Evolutionary conservation across 2,329 filamentous ascomycete genomes (phyloP).

Genomic region (Fusarium tjaetaba): DNA sequence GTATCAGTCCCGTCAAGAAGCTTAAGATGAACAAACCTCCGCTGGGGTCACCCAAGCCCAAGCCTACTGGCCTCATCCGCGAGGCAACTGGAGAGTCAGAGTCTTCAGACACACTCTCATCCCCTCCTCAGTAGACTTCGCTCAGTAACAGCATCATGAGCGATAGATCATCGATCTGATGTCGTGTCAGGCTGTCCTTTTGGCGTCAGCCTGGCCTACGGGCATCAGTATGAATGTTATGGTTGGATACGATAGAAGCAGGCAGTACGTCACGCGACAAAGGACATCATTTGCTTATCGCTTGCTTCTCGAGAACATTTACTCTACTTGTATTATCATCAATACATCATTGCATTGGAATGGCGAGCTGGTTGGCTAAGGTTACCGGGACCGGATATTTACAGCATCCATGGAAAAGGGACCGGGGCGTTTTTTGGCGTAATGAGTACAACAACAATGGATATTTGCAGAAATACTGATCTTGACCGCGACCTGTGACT

Average conservation of each 20-base stretch:
- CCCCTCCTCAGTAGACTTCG: slow-evolving; percentile 53
- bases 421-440: slow-evolving; percentile 45
- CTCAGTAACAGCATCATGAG: not conserved
- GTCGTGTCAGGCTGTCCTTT: not conserved
- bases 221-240: slow-evolving; percentile 3
- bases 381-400: slow-evolving; percentile 41
- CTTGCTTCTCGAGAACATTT: slow-evolving; percentile 23
- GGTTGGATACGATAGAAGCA: slow-evolving; percentile 45
- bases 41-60: slow-evolving; percentile 60
- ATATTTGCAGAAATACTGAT: slow-evolving; percentile 24
- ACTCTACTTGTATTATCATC: slow-evolving; percentile 41
- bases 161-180: not conserved
- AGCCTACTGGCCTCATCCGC: slow-evolving; percentile 53
- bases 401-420: slow-evolving; percentile 44
- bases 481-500: slow-evolving; percentile 6
- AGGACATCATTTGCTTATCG: slow-evolving; percentile 20
- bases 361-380: slow-evolving; percentile 41
- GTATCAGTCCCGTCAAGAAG: slow-evolving; percentile 55
- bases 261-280: slow-evolving; percentile 26
- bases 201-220: not conserved
- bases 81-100: slow-evolving; percentile 64
- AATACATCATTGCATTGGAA: slow-evolving; percentile 43
- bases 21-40: slow-evolving; percentile 57
- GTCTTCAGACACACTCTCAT: slow-evolving; percentile 66
- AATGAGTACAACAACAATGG: slow-evolving; percentile 38